Conservation (phyloP, 148 eudicot species). For the Salicornia ramosissima region DNA sequence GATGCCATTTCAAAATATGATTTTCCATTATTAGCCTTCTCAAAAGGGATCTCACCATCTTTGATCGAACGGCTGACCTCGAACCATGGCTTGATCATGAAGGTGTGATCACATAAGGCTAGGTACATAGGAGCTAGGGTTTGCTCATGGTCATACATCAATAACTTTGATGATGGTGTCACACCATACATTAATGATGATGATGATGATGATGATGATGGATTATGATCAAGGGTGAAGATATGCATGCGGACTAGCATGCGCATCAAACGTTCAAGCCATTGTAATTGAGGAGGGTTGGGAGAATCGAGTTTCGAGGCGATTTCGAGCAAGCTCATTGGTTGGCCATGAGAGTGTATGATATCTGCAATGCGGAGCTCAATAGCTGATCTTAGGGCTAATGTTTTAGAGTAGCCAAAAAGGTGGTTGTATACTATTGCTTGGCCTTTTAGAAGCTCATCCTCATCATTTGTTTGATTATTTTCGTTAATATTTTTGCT, state of each 20-base stretch:
- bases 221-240: neutral
- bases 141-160: neutral
- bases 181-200: neutral
- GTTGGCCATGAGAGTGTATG: slow-evolving; percentile 6
- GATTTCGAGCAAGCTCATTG: neutral
- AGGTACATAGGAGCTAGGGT: slow-evolving; percentile 7
- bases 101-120: neutral
- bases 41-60: neutral
- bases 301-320: slow-evolving; percentile 1
- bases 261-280: slow-evolving; percentile 7
- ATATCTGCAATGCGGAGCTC: slow-evolving; percentile 5
- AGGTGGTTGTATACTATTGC: slow-evolving; percentile 1
- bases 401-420: neutral
- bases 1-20: slow-evolving; percentile 2
- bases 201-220: too few species aligned
- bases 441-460: neutral
- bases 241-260: neutral
- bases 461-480: neutral
- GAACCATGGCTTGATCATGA: neutral
- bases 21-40: slow-evolving; percentile 1
- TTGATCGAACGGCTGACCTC: slow-evolving; percentile 8
- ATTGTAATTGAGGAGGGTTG: neutral
- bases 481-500: too few species aligned
- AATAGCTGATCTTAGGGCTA: neutral
- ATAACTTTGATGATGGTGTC: neutral